Conservation (phyloP, 1,139 yeast species). For the Chernovozyma aurita region DNA sequence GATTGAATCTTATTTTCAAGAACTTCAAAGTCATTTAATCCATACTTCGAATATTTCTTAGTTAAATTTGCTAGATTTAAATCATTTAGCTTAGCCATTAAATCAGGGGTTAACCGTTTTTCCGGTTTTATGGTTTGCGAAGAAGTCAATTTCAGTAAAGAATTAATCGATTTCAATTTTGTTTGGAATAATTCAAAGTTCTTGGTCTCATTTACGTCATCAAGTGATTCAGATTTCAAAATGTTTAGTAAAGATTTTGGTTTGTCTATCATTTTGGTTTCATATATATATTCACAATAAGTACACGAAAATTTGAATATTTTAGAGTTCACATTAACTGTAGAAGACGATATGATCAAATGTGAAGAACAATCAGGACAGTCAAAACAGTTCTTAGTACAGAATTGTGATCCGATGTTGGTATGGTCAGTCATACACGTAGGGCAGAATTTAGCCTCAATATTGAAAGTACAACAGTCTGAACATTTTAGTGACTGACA, state of each 20-base stretch:
- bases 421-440: constrained; percentile 35
- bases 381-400: constrained; percentile 35
- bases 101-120: constrained; percentile 11
- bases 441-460: constrained; percentile 31
- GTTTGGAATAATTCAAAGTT: constrained; percentile 9
- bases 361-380: constrained; percentile 35
- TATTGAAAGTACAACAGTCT: constrained; percentile 20
- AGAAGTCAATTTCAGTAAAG: not conserved
- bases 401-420: constrained; percentile 18
- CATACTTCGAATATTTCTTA: constrained; percentile 2
- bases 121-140: constrained; percentile 1
- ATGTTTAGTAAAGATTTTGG: constrained; percentile 34
- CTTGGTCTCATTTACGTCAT: constrained; percentile 8
- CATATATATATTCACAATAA: constrained; percentile 26
- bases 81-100: constrained; percentile 11
- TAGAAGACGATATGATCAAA: constrained; percentile 20
- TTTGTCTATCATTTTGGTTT: constrained; percentile 25
- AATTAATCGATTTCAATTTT: constrained; percentile 4
- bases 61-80: constrained; percentile 11
- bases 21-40: constrained; percentile 1
- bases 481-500: constrained; percentile 30
- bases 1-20: constrained; percentile 5
- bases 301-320: constrained; percentile 30
- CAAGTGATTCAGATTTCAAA: constrained; percentile 13
- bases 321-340: constrained; percentile 18